Percentiles rank a stretch among this genome's conserved stretches.
Conservation (phyloP, 2,329 filamentous ascomycete genomes). For the Hyphodiscus sp. region DNA sequence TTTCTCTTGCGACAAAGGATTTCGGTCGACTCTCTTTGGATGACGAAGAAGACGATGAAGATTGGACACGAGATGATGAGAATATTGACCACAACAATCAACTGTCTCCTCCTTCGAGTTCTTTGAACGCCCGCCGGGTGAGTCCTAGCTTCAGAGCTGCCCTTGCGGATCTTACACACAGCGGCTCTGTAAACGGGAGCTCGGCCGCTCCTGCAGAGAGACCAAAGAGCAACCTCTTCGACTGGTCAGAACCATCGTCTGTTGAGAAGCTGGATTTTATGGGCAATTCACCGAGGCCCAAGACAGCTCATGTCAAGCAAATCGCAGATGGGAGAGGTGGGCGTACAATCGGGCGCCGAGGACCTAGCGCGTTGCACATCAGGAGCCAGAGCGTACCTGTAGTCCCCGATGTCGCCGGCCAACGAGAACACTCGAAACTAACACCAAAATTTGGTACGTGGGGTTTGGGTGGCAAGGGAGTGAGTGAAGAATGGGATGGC, state of each 20-base stretch:
- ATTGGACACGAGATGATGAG: constrained; percentile 52
- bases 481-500: constrained; percentile 84
- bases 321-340: constrained; percentile 65
- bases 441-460: constrained; percentile 72
- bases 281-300: constrained; percentile 57
- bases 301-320: constrained; percentile 72
- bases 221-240: constrained; percentile 65
- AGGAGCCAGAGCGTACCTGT: constrained; percentile 78
- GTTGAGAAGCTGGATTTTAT: constrained; percentile 55
- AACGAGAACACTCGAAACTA: constrained; percentile 47
- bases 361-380: constrained; percentile 59
- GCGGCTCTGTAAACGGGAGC: constrained; percentile 33
- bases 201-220: constrained; percentile 37
- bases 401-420: constrained; percentile 51
- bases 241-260: constrained; percentile 64
- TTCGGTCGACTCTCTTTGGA: constrained; percentile 49
- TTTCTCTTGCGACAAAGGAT: constrained; percentile 31
- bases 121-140: constrained; percentile 46
- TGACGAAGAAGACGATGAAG: constrained; percentile 58
- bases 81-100: constrained; percentile 47
- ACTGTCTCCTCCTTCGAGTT: constrained; percentile 51
- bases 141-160: constrained; percentile 49
- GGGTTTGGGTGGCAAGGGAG: constrained; percentile 71
- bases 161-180: constrained; percentile 47
- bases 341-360: constrained; percentile 58